These are phyloP conservation scores for Avena insularis DNA, from an alignment of 176 grass and related monocot species.

Conservation along the genomic window DNA sequence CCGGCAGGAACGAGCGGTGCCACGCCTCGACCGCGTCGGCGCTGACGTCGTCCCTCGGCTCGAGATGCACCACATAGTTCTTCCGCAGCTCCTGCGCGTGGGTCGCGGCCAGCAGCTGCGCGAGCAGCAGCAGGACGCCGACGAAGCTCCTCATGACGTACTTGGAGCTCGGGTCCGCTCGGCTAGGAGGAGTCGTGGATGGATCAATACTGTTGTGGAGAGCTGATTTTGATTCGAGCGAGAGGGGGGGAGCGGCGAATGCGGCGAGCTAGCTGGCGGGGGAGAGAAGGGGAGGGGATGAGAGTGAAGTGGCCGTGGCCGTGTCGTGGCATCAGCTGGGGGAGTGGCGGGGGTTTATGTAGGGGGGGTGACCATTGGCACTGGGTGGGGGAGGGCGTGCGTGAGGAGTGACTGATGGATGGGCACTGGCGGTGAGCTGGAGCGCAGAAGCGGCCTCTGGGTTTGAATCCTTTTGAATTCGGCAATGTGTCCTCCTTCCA, in stretches of 20 bases:
- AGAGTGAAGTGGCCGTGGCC: constrained; percentile 18
- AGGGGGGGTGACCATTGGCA: constrained; percentile 3
- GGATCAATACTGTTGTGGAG: neutral
- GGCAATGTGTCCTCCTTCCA: too few relatives aligned
- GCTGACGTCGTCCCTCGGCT: constrained; percentile 28
- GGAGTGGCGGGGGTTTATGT: constrained; percentile 48
- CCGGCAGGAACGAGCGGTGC: constrained; percentile 60
- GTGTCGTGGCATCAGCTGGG: constrained; percentile 11
- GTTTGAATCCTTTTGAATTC: constrained; percentile 46
- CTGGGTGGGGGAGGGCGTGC: constrained; percentile 18
- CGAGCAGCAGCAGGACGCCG: neutral
- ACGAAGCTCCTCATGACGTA: constrained; percentile 20
- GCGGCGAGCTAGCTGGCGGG: neutral
- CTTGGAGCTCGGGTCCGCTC: too few relatives aligned
- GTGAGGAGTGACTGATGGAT: constrained; percentile 31
- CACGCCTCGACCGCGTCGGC: constrained; percentile 30
- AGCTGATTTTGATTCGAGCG: constrained; percentile 30
- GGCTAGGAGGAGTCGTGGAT: neutral
- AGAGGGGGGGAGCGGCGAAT: neutral
- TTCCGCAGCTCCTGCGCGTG: constrained; percentile 36
- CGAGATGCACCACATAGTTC: constrained; percentile 68
- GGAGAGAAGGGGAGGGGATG: too few relatives aligned
- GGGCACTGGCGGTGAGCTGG: constrained; percentile 58
- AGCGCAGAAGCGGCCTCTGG: constrained; percentile 30
- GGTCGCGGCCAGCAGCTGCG: constrained; percentile 9